These are phyloP conservation scores for Aspergillus haitiensis DNA, from an alignment of 495 filamentous ascomycete species.

Conservation along the genomic window DNA sequence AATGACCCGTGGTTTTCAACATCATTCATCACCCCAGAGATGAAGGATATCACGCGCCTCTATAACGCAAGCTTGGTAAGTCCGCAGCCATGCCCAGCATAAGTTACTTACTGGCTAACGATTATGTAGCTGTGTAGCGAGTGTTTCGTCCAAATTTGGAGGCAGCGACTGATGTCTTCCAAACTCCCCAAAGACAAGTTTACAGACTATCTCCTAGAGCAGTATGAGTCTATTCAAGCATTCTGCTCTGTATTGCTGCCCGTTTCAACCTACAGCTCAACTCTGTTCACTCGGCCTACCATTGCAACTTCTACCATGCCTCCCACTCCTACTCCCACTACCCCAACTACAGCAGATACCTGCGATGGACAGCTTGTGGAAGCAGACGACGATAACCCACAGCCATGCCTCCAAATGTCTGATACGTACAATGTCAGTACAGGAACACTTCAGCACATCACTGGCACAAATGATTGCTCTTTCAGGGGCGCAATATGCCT, in stretches of 20 bases:
- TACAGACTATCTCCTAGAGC: constrained; percentile 5
- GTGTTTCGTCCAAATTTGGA: constrained; percentile 11
- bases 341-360: constrained; percentile 4
- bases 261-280: constrained; percentile 8
- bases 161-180: constrained; percentile 9
- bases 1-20: constrained; percentile 11
- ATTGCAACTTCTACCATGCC: background rate
- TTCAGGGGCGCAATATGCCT: background rate
- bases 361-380: constrained; percentile 9
- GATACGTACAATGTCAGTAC: constrained; percentile 12
- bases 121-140: constrained; percentile 5
- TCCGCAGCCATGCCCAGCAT: background rate
- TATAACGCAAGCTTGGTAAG: constrained; percentile 1
- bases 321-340: background rate
- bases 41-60: constrained; percentile 13
- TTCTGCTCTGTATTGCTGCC: constrained; percentile 7
- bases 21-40: constrained; percentile 8
- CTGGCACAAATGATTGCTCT: background rate
- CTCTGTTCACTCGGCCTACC: constrained; percentile 8
- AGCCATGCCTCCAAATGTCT: background rate
- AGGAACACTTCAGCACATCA: background rate
- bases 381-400: background rate
- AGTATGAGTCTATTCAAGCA: constrained; percentile 3
- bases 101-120: constrained; percentile 1
- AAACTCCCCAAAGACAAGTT: constrained; percentile 4